These are phyloP conservation scores for Trypanosoma theileri DNA, from an alignment of 208 protist genomes.

Conservation along the genomic window DNA sequence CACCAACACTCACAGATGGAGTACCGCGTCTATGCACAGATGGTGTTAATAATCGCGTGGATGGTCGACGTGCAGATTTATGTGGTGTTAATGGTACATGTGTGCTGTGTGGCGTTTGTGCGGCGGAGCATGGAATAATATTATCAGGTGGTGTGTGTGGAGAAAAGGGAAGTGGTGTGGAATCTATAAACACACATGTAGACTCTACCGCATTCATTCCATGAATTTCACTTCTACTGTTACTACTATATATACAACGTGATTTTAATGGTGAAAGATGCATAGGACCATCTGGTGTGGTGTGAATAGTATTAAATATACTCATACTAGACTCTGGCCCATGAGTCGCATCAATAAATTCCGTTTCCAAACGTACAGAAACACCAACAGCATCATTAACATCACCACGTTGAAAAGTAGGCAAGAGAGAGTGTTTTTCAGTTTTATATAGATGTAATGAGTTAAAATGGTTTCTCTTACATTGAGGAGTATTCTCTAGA, in stretches of 20 bases:
- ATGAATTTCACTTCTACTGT: no score
- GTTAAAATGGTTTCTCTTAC: not conserved
- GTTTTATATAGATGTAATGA: not conserved
- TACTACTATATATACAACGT: no score
- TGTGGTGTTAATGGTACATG: slow-evolving; percentile 44
- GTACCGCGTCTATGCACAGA: slow-evolving; percentile 9
- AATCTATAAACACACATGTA: not conserved
- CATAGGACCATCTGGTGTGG: not conserved
- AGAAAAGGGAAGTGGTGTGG: slow-evolving; percentile 7
- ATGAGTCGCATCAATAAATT: not conserved
- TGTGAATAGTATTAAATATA: not conserved
- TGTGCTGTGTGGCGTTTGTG: slow-evolving; percentile 20
- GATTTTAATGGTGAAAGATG: not conserved
- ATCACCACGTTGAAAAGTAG: not conserved
- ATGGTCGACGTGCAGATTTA: slow-evolving; percentile 36
- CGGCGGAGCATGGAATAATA: slow-evolving; percentile 12
- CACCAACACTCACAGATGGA: not conserved
- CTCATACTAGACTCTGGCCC: not conserved
- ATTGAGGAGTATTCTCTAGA: no score
- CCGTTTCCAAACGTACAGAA: slow-evolving; percentile 7
- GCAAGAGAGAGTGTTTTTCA: not conserved
- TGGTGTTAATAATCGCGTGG: slow-evolving; percentile 15
- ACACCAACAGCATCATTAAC: not conserved
- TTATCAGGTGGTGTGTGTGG: slow-evolving; percentile 41
- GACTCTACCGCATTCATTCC: not conserved